Percentiles rank a stretch among this genome's conserved stretches.
Evolutionary conservation across 2,329 filamentous ascomycete species (phyloP).

Genomic region (Pseudonectria foliicola): DNA sequence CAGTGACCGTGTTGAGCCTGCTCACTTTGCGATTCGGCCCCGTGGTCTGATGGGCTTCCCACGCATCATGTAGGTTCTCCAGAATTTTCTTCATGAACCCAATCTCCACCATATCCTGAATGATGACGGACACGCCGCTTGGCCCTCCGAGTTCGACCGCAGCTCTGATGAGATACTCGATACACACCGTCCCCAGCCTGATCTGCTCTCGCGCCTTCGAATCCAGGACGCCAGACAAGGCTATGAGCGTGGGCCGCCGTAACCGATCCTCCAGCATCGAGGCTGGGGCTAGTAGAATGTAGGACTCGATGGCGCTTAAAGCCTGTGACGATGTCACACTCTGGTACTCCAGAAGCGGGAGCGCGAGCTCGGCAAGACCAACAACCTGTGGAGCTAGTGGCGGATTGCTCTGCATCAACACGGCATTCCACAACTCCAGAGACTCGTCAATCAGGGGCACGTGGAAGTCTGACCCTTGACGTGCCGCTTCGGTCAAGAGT

Average conservation of each 20-base stretch:
- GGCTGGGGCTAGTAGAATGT: conserved; percentile 63
- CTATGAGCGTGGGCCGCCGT: conserved; percentile 43
- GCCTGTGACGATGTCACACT: conserved; percentile 56
- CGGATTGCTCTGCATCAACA: conserved; percentile 59
- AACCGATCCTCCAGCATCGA: conserved; percentile 53
- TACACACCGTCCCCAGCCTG: conserved; percentile 50
- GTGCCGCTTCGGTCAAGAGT: conserved; percentile 71
- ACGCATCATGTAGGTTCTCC: conserved; percentile 58
- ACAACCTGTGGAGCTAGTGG: conserved; percentile 57
- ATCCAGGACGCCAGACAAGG: conserved; percentile 42
- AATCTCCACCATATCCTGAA: conserved; percentile 57
- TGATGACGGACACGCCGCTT: conserved; percentile 54
- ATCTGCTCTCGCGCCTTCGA: conserved; percentile 51
- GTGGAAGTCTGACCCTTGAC: conserved; percentile 66
- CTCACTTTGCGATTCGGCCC: conserved; percentile 68
- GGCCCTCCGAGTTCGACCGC: conserved; percentile 56
- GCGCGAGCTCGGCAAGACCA: conserved; percentile 52
- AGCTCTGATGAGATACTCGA: conserved; percentile 58
- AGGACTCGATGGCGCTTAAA: conserved; percentile 60
- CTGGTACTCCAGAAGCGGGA: conserved; percentile 61
- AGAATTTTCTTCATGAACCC: conserved; percentile 59
- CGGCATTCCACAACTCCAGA: conserved; percentile 77
- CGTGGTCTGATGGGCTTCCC: conserved; percentile 70
- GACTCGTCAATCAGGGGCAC: conserved; percentile 87
- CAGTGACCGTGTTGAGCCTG: conserved; percentile 64